These are phyloP conservation scores for Hanseniaspora guilliermondii DNA, from an alignment of 805 yeast species.

Conservation along the genomic window DNA sequence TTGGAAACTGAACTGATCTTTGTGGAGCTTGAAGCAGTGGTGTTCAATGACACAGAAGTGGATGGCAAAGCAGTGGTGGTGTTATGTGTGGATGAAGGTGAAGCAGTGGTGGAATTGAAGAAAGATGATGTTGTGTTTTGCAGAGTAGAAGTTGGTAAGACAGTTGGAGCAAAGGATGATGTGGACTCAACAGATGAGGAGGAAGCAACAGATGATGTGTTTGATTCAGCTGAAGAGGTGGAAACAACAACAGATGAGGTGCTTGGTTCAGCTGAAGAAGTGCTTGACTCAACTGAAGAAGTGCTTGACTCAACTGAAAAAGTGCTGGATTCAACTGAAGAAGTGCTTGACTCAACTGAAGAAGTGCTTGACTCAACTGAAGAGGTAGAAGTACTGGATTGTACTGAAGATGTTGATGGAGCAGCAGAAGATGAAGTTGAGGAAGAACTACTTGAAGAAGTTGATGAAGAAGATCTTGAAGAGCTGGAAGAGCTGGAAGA, in stretches of 20 bases:
- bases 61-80: conserved; percentile 27
- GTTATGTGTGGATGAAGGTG: conserved; percentile 45
- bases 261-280: conserved; percentile 25
- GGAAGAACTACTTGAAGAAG: conserved; percentile 23
- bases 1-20: conserved; percentile 36
- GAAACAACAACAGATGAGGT: conserved; percentile 25
- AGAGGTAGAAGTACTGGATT: conserved; percentile 19
- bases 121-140: conserved; percentile 32
- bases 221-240: conserved; percentile 28
- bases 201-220: conserved; percentile 22
- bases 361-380: conserved; percentile 18
- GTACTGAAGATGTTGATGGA: conserved; percentile 19
- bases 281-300: conserved; percentile 39
- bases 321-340: conserved; percentile 15
- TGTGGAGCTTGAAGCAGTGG: conserved; percentile 35
- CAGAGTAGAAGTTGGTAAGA: conserved; percentile 34
- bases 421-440: conserved; percentile 20
- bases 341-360: conserved; percentile 14
- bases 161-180: conserved; percentile 15
- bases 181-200: conserved; percentile 15
- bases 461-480: conserved; percentile 24
- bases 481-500: conserved; percentile 28
- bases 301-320: conserved; percentile 32
- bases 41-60: background rate
- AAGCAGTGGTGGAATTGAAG: conserved; percentile 38